Evolutionary conservation across 2,329 filamentous ascomycete genomes (phyloP).

Genomic region (Aspergillus pseudotamarii): DNA sequence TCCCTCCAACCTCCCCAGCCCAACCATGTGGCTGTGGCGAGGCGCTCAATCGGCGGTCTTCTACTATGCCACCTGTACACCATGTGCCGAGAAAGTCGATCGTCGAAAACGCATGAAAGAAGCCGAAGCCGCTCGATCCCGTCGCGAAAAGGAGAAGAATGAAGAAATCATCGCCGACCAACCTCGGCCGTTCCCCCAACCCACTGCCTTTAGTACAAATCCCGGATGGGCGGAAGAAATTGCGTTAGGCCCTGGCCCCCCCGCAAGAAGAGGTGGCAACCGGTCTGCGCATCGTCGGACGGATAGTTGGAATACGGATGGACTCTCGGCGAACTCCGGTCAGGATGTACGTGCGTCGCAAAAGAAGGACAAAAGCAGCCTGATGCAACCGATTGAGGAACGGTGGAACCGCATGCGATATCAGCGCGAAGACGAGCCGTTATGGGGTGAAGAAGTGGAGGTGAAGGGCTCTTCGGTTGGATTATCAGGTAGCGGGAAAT

Average conservation of each 20-base stretch:
- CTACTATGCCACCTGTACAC: constrained; percentile 53
- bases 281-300: constrained; percentile 57
- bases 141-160: constrained; percentile 65
- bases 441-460: constrained; percentile 70
- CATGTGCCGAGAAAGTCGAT: constrained; percentile 70
- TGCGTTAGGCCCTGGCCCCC: constrained; percentile 73
- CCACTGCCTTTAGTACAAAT: constrained; percentile 78
- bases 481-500: constrained; percentile 44
- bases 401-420: constrained; percentile 80
- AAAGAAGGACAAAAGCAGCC: constrained; percentile 52
- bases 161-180: constrained; percentile 64
- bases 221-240: constrained; percentile 90
- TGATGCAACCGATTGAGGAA: constrained; percentile 46
- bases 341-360: constrained; percentile 31
- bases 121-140: constrained; percentile 70
- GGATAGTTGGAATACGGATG: constrained; percentile 60
- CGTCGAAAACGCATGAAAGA: constrained; percentile 71
- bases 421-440: constrained; percentile 83
- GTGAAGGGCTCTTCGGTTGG: constrained; percentile 58
- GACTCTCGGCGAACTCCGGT: constrained; percentile 46
- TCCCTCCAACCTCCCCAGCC: constrained; percentile 13
- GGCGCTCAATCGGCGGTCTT: constrained; percentile 54
- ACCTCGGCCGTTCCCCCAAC: constrained; percentile 76
- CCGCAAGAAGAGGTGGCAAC: constrained; percentile 58
- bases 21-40: constrained; percentile 50